A percentile compares a stretch with the other conserved stretches of the same genome.
These are phyloP conservation scores for Rhynchosporium graminicola DNA, from an alignment of 2,329 filamentous ascomycete genomes.

Conservation along the genomic window DNA sequence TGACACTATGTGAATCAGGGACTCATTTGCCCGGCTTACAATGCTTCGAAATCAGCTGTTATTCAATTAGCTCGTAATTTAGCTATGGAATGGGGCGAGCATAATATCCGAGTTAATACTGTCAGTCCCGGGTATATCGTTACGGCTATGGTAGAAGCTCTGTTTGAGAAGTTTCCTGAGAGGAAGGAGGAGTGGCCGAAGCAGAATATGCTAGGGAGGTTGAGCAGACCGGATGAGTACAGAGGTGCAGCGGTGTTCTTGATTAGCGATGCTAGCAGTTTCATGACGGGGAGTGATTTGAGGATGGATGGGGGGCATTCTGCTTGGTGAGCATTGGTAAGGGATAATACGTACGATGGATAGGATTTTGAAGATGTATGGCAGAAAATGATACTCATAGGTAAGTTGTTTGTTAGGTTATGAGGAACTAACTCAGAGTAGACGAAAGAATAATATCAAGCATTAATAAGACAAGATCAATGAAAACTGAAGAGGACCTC, in stretches of 20 bases:
- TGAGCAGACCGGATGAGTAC: constrained; percentile 70
- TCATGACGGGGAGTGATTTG: constrained; percentile 56
- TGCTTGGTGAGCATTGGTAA: constrained; percentile 49
- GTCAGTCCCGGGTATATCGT: constrained; percentile 80
- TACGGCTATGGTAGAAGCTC: constrained; percentile 78
- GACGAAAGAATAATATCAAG: too few species aligned
- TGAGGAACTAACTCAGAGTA: too few species aligned
- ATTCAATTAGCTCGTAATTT: constrained; percentile 71
- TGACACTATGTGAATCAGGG: constrained; percentile 46
- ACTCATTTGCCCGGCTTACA: constrained; percentile 66
- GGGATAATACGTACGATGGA: too few species aligned
- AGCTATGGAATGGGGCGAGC: constrained; percentile 68
- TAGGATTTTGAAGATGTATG: too few species aligned
- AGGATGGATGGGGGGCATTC: constrained; percentile 41
- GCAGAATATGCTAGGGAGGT: constrained; percentile 79
- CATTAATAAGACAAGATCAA: too few species aligned
- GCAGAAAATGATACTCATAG: too few species aligned
- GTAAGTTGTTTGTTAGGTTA: too few species aligned
- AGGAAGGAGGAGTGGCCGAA: constrained; percentile 68
- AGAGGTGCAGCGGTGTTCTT: constrained; percentile 70
- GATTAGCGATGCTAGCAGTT: constrained; percentile 66
- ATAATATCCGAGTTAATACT: constrained; percentile 76
- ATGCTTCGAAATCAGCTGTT: constrained; percentile 74
- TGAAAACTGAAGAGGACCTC: too few species aligned
- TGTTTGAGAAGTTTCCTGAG: constrained; percentile 77